Conservation (phyloP, 805 yeast species). For the Candida arabinofermentans region DNA sequence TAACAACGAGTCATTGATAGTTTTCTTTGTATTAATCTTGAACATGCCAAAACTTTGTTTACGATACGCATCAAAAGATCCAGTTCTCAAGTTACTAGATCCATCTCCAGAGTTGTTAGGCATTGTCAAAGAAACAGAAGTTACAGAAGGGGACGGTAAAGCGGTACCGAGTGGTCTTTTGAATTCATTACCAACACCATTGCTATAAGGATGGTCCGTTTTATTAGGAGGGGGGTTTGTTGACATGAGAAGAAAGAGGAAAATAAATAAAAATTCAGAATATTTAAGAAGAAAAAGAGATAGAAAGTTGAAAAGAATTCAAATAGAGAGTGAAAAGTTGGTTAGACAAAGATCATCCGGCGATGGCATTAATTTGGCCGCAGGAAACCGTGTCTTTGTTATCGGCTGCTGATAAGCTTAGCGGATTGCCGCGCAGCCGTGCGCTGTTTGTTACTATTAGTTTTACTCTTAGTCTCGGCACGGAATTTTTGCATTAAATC, state of each 20-base stretch:
- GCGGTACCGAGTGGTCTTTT: too few species aligned
- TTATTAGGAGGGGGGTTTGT: neutral
- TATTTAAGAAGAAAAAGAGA: neutral
- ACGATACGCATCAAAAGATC: neutral
- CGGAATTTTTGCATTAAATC: too few species aligned
- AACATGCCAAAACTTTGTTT: constrained; percentile 19
- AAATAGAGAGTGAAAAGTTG: neutral
- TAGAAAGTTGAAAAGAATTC: neutral
- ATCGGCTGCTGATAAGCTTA: too few species aligned
- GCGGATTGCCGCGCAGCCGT: too few species aligned
- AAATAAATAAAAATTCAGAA: too few species aligned
- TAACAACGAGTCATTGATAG: constrained; percentile 20
- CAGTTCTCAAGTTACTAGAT: neutral
- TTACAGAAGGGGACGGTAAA: neutral
- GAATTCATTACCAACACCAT: neutral
- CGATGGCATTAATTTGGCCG: too few species aligned
- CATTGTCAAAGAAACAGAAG: neutral
- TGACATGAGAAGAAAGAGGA: neutral
- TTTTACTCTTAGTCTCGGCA: too few species aligned
- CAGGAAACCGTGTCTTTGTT: too few species aligned
- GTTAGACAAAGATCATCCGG: too few species aligned
- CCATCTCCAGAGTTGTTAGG: neutral
- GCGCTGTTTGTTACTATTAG: too few species aligned
- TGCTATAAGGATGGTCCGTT: neutral
- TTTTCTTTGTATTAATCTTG: constrained; percentile 13